phyloP scores from a whole-genome alignment of 2,329 filamentous ascomycete genomes.

The Mycogone perniciosa region DNA sequence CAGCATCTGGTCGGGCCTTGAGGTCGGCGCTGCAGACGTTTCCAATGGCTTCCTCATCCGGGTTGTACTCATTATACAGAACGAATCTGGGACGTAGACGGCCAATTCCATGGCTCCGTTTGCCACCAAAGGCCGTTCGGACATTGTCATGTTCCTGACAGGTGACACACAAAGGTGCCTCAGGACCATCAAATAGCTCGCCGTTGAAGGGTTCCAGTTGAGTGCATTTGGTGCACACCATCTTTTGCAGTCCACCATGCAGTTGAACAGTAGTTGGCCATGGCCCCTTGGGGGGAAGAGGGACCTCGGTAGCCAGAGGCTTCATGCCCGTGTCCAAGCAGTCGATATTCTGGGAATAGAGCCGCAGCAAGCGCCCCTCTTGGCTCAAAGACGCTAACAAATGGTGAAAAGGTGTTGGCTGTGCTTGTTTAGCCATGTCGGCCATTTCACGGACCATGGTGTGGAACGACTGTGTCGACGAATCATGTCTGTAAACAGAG shows the following conservation, averaged over 20 bases:
- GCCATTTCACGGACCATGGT: conserved; percentile 91
- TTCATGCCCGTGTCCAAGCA: conserved; percentile 81
- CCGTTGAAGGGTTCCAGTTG: conserved; percentile 70
- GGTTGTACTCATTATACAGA: conserved; percentile 94
- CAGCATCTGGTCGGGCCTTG: conserved; percentile 76
- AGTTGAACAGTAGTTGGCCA: conserved; percentile 94
- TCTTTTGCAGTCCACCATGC: conserved; percentile 88
- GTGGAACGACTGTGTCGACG: conserved; percentile 85
- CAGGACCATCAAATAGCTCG: conserved; percentile 74
- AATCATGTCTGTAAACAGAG: conserved; percentile 90
- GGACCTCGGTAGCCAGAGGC: conserved; percentile 73
- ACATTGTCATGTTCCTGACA: conserved; percentile 72
- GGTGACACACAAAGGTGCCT: conserved; percentile 69
- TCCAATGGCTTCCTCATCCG: conserved; percentile 92
- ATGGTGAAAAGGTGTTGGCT: conserved; percentile 87
- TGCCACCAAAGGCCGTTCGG: conserved; percentile 68
- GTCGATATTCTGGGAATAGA: conserved; percentile 97
- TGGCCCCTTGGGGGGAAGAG: conserved; percentile 73
- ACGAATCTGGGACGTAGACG: conserved; percentile 88
- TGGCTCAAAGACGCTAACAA: conserved; percentile 83
- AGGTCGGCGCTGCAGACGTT: conserved; percentile 83
- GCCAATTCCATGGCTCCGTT: conserved; percentile 89
- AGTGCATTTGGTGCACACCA: conserved; percentile 93
- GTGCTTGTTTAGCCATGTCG: conserved; percentile 66
- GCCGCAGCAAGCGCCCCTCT: conserved; percentile 77